Base-by-base conservation (phyloP, 805 yeast genomes). In the Suhomyces pyralidae region DNA sequence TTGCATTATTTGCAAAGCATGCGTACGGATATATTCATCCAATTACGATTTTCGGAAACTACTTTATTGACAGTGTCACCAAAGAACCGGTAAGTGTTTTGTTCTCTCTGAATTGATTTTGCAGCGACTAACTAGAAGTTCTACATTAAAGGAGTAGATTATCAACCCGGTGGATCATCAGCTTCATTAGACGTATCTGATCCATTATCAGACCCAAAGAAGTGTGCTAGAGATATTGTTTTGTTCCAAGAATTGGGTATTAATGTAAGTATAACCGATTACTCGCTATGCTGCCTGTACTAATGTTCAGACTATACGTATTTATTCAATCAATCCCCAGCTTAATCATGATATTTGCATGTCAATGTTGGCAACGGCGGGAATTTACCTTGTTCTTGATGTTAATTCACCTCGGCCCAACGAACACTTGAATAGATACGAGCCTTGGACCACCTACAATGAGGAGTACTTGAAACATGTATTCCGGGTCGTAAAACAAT, bases 121-220 rank as follows among this genome's bases (percentile, higher is more conserved):
- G 24, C 42, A 38, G 42, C 42, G 10, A 5, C 59, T 57, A 59
- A 65, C 60, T 45, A 51, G 12, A 49, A 84, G 83, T 92, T 93
- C 64, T 85, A 78, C 60, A 79, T 92, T 36, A 85, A 82, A 67
- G 98, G 98, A 17, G 88, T 93, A 1, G 98, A 93, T 67, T 92
- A 92, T 65, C 97, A 93, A 64, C 97, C 97, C 0, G 97, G 97
- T 8, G 98, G 97, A 0, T 85, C 96, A 0, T 85, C 96, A 0
- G 92, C 85, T 0, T 84, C 84, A 22, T 73, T 73, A n/a, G 68
- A 62, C 3, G 55, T 61, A 6, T 65, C 60, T 8, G 98, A 93
- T 64, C 97, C 97, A 0, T 74, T 93, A 43, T 86, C 96, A 2
- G 86, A 90, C 61, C 78, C 84, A 3, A 70, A 78, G 10, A 62